Evolutionary conservation across 257 asterid genomes (phyloP), one percentile per base, ranked within the genome.

Genomic region (Ajuga chamaepitys): DNA sequence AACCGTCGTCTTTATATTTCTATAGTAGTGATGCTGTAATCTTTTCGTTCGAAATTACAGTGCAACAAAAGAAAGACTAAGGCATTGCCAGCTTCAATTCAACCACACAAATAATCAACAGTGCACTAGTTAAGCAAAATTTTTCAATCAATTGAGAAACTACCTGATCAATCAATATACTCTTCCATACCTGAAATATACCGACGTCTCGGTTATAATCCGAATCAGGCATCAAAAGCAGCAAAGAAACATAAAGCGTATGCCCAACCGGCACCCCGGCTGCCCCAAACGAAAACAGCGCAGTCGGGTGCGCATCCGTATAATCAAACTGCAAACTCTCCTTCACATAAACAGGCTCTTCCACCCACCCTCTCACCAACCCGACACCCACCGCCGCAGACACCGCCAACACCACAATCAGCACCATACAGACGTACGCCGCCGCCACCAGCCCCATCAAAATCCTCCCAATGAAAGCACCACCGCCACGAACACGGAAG

Each of bases 121-220:
- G n/a, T n/a, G n/a, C n/a, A n/a, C n/a, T n/a, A n/a, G n/a, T n/a
- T n/a, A n/a, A n/a, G n/a, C n/a, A n/a, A n/a, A n/a, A n/a, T n/a
- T n/a, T n/a, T n/a, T n/a, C n/a, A n/a, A n/a, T n/a, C n/a, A n/a
- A n/a, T n/a, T n/a, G n/a, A n/a, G n/a, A n/a, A n/a, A n/a, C n/a
- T n/a, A n/a, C n/a, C n/a, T n/a, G n/a, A n/a, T n/a, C n/a, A n/a
- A n/a, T n/a, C n/a, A n/a, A n/a, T n/a, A n/a, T n/a, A n/a, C n/a
- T n/a, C n/a, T n/a, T n/a, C n/a, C n/a, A n/a, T 65, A 86, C 93
- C 93, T 88, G 98, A 57, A 91, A 91, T 18, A 92, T 70, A 5
- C 98, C 98, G 41, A 88, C 28, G 0, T 88, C 97, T 69, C 85
- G 78, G 70, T 92, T 92, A 76, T 85, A 92, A 68, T 89, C 95